Percentiles rank a stretch among this genome's conserved stretches.
phyloP scores from a whole-genome alignment of 192 early-diverging fungal genomes.

The Coemansia sp. region DNA sequence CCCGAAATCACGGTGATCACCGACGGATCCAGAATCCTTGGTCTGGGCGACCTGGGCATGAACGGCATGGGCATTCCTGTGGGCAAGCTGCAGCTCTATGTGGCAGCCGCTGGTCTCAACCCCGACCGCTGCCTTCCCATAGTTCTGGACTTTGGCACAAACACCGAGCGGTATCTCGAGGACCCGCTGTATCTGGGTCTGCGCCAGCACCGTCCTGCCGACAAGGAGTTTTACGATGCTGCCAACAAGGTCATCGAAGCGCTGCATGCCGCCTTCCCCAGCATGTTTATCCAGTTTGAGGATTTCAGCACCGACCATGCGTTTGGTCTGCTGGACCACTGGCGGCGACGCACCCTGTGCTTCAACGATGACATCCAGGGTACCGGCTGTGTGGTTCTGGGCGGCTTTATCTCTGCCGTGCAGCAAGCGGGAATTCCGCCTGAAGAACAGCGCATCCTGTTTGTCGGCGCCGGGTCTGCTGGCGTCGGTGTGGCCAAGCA shows the following conservation, averaged over 20 bases:
- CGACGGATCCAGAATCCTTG: conserved; percentile 90
- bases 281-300: conserved; percentile 92
- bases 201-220: conserved; percentile 63
- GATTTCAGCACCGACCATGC: conserved; percentile 94
- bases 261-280: conserved; percentile 70
- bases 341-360: conserved; percentile 72
- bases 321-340: conserved; percentile 81
- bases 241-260: conserved; percentile 76
- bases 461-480: conserved; percentile 93
- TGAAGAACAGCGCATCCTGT: conserved; percentile 81
- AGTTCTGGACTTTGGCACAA: conserved; percentile 87
- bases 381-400: conserved; percentile 86
- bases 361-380: conserved; percentile 85
- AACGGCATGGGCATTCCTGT: conserved; percentile 95
- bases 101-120: conserved; percentile 79
- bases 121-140: conserved; percentile 85
- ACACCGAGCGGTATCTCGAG: conserved; percentile 73
- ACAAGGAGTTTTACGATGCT: conserved; percentile 70
- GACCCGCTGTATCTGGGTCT: conserved; percentile 89
- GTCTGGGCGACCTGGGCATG: conserved; percentile 90
- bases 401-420: conserved; percentile 89
- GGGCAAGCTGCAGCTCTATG: conserved; percentile 91
- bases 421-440: conserved; percentile 64
- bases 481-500: conserved; percentile 94
- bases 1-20: conserved; percentile 91